A percentile compares a stretch with the other conserved stretches of the same genome.
Evolutionary conservation across 1,284 basidiomycete genomes (phyloP).

Genomic region (Cryptococcus maquisensis): DNA sequence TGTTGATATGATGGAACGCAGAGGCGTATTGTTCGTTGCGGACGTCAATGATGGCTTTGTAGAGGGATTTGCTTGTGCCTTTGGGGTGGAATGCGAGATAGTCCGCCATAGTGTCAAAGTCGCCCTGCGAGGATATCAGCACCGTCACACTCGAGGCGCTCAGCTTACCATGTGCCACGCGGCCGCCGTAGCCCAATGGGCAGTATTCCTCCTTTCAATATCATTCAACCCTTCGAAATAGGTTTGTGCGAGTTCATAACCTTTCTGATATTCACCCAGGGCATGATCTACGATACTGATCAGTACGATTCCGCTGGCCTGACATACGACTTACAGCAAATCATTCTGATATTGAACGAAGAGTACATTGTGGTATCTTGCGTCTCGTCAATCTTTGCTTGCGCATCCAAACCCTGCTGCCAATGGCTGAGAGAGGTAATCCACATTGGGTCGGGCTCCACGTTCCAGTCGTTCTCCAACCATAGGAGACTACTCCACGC

Average conservation of each 20-base stretch:
- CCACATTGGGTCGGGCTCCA: conserved; percentile 33
- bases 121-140: conserved; percentile 18
- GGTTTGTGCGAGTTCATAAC: conserved; percentile 31
- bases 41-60: conserved; percentile 46
- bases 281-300: conserved; percentile 27
- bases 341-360: conserved; percentile 35
- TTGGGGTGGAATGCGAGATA: conserved; percentile 41
- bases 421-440: conserved; percentile 39
- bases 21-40: conserved; percentile 31
- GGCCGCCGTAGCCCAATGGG: conserved; percentile 39
- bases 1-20: conserved; percentile 38
- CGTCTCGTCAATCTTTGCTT: conserved; percentile 22
- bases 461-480: conserved; percentile 27
- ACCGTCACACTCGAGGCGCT: not conserved
- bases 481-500: conserved; percentile 35
- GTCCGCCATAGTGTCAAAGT: conserved; percentile 42
- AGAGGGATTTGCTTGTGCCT: conserved; percentile 41
- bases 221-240: conserved; percentile 36
- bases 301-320: not conserved
- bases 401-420: conserved; percentile 27
- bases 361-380: conserved; percentile 21
- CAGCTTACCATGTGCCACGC: conserved; percentile 41
- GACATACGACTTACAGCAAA: conserved; percentile 26
- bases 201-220: conserved; percentile 30
- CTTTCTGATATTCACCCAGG: conserved; percentile 32